These are phyloP conservation scores for Solanum ahanhuiri DNA, from an alignment of 257 asterid species.

Conservation along the genomic window DNA sequence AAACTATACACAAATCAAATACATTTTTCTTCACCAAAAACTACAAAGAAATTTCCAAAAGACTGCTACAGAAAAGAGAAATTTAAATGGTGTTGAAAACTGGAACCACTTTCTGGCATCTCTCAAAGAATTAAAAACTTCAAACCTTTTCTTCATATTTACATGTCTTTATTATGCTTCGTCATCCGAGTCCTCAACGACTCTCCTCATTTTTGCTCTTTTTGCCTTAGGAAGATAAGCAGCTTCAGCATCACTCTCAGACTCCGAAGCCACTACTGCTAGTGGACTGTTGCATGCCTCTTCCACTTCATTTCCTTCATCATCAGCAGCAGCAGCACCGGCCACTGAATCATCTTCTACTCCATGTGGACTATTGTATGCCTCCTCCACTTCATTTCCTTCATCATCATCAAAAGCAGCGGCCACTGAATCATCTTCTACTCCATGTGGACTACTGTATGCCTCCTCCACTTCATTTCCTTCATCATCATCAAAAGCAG, in stretches of 20 bases:
- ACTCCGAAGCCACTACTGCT: slow-evolving; percentile 37
- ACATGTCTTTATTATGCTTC: slow-evolving; percentile 13
- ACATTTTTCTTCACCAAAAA: neutral
- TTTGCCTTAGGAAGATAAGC: slow-evolving; percentile 22
- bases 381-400: neutral
- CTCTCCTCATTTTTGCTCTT: slow-evolving; percentile 36
- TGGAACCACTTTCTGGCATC: neutral
- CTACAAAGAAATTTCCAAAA: neutral
- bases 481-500: neutral
- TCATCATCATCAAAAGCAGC: neutral
- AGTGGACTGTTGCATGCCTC: slow-evolving; percentile 11
- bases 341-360: neutral
- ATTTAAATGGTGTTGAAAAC: neutral
- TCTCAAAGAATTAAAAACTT: neutral
- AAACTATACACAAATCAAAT: neutral
- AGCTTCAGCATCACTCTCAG: slow-evolving; percentile 23
- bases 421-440: neutral
- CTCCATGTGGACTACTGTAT: slow-evolving; percentile 7
- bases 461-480: neutral
- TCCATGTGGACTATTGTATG: slow-evolving; percentile 5
- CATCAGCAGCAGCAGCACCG: neutral
- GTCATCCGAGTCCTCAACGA: slow-evolving; percentile 58
- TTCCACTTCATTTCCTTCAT: neutral
- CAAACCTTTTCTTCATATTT: neutral
- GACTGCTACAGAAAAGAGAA: neutral